Evolutionary conservation across 345 rosid genomes (phyloP).

Genomic region (Chamaenerion angustifolium): DNA sequence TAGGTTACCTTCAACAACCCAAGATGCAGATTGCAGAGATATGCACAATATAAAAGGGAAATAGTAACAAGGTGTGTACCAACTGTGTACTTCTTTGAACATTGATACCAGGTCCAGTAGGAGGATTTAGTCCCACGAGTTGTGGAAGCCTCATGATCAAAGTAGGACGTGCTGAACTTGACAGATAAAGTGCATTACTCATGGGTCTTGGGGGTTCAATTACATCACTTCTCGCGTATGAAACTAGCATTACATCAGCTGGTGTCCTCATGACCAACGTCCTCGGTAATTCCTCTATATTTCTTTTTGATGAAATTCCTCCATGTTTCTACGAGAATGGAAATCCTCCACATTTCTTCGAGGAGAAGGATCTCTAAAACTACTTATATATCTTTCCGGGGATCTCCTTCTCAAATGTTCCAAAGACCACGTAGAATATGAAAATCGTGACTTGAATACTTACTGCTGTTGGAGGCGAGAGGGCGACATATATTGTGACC

Average conservation of each 20-base stretch:
- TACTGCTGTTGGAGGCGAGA: no score
- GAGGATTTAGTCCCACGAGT: constrained; percentile 34
- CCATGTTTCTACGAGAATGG: constrained; percentile 1
- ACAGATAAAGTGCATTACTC: constrained; percentile 23
- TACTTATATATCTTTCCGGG: constrained; percentile 38
- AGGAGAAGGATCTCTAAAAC: constrained; percentile 54
- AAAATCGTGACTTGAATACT: no score
- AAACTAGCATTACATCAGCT: constrained; percentile 41
- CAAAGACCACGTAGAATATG: constrained; percentile 51
- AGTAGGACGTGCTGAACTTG: constrained; percentile 43
- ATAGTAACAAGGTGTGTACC: constrained; percentile 29
- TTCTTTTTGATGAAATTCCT: constrained; percentile 2
- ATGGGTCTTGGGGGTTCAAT: constrained; percentile 37
- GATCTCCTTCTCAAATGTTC: constrained; percentile 61
- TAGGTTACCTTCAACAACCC: background rate
- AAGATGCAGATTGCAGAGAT: background rate
- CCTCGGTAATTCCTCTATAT: constrained; percentile 28
- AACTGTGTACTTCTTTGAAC: constrained; percentile 33
- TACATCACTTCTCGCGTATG: constrained; percentile 48
- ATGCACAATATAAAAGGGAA: background rate
- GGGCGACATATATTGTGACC: no score
- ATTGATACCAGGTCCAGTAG: constrained; percentile 25
- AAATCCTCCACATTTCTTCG: constrained; percentile 33
- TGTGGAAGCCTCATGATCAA: constrained; percentile 38
- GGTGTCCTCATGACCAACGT: constrained; percentile 36